Conservation (phyloP, 208 protist species). For the Balamuthia mandrillaris region DNA sequence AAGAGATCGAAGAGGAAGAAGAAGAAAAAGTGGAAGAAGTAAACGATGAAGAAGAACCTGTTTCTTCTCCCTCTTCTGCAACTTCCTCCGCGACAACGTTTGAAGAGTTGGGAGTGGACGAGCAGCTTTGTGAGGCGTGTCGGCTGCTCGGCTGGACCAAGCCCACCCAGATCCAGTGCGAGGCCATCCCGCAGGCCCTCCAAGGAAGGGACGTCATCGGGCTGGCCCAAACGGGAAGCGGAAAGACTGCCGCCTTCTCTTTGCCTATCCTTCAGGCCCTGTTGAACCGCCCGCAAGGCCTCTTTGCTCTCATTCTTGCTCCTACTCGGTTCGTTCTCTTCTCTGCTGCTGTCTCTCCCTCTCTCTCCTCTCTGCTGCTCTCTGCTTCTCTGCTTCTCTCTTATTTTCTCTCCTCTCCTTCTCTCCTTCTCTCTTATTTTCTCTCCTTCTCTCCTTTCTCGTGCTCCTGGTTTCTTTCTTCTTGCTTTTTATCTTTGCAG, state of each 20-base stretch:
- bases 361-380: no score
- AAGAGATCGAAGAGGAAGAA: not conserved
- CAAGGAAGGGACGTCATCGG: conserved; percentile 89
- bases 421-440: not conserved
- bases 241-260: conserved; percentile 98
- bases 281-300: conserved; percentile 84
- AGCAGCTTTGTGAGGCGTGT: conserved; percentile 85
- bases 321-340: conserved; percentile 82
- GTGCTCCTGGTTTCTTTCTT: no score
- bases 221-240: conserved; percentile 96
- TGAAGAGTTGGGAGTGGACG: conserved; percentile 82
- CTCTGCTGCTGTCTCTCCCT: no score
- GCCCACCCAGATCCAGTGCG: conserved; percentile 91
- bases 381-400: no score
- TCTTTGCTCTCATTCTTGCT: conserved; percentile 87
- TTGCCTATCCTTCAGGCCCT: conserved; percentile 96
- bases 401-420: not conserved
- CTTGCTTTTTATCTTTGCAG: no score
- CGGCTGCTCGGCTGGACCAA: conserved; percentile 81
- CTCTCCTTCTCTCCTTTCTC: not conserved
- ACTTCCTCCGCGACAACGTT: conserved; percentile 63
- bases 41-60: not conserved
- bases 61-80: not conserved
- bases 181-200: conserved; percentile 87
- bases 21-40: not conserved